Conservation (phyloP, 768 basidiomycete species). For the Gelatoporia subvermispora region DNA sequence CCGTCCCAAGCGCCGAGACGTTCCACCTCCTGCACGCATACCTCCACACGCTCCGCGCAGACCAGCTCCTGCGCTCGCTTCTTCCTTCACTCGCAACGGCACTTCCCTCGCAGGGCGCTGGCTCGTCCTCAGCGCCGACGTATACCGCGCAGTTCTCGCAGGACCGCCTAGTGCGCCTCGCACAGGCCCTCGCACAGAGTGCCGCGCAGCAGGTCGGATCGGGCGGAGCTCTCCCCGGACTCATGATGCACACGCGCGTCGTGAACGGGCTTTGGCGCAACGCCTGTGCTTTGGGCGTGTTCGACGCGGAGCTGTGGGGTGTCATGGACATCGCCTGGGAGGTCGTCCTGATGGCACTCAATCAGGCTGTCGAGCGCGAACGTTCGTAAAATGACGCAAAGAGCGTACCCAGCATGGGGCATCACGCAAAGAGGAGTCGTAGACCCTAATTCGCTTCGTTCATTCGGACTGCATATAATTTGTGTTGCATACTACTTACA, state of each 20-base stretch:
- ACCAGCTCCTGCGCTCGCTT: conserved; percentile 47
- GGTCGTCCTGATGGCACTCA: conserved; percentile 38
- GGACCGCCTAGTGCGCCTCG: conserved; percentile 20
- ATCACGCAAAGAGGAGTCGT: too few relatives aligned
- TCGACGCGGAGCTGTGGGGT: conserved; percentile 42
- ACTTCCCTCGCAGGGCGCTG: conserved; percentile 15
- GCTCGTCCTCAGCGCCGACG: conserved; percentile 6
- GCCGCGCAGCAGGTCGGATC: conserved; percentile 19
- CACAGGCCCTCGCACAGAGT: conserved; percentile 19
- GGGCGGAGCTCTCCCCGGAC: conserved; percentile 23
- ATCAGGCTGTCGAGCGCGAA: conserved; percentile 16
- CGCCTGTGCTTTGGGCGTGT: conserved; percentile 44
- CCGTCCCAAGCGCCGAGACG: conserved; percentile 56
- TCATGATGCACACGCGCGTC: conserved; percentile 31
- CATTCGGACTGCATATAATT: too few relatives aligned
- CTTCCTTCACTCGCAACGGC: conserved; percentile 26
- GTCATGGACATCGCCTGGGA: conserved; percentile 48
- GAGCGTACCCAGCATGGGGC: too few relatives aligned
- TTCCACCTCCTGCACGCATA: conserved; percentile 58
- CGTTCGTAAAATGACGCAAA: conserved; percentile 1
- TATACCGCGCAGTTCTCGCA: conserved; percentile 22
- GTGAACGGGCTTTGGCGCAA: conserved; percentile 51
- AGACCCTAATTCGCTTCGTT: too few relatives aligned
- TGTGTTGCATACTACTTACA: too few relatives aligned
- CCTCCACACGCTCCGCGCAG: conserved; percentile 58